phyloP scores from a whole-genome alignment of 2,329 filamentous ascomycete genomes.

The Thelonectria discophora region DNA sequence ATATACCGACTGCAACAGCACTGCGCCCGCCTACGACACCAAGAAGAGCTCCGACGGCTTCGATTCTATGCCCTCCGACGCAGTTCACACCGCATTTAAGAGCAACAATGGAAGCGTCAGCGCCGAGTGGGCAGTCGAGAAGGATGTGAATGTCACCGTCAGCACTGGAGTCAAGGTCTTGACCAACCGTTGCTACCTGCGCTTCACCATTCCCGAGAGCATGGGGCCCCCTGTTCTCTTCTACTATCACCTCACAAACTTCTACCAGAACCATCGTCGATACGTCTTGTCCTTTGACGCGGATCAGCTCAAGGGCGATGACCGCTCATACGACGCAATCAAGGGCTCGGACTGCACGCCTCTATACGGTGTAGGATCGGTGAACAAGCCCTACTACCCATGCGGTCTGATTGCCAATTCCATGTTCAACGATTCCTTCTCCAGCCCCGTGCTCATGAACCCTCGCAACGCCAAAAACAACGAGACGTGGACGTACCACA shows the following conservation, averaged over 20 bases:
- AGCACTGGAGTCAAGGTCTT: constrained; percentile 45
- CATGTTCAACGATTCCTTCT: constrained; percentile 93
- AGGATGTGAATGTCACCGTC: constrained; percentile 52
- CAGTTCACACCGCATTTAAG: constrained; percentile 78
- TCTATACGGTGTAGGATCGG: constrained; percentile 63
- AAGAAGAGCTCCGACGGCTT: constrained; percentile 47
- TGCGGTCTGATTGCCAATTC: constrained; percentile 98
- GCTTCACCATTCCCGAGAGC: constrained; percentile 81
- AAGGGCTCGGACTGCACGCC: constrained; percentile 78
- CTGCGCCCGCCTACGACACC: constrained; percentile 57
- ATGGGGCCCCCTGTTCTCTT: constrained; percentile 86
- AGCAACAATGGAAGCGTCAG: constrained; percentile 52
- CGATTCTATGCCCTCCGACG: constrained; percentile 60
- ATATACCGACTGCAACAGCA: constrained; percentile 78
- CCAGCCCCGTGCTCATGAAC: constrained; percentile 69
- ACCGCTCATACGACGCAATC: constrained; percentile 68
- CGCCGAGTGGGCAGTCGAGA: constrained; percentile 55
- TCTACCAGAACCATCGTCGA: constrained; percentile 98
- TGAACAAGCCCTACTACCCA: constrained; percentile 83
- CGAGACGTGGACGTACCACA: constrained; percentile 68
- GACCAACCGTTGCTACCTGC: constrained; percentile 72
- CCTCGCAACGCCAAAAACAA: constrained; percentile 45
- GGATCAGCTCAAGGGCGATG: constrained; percentile 79
- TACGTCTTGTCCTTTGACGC: constrained; percentile 92
- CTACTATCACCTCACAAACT: constrained; percentile 96